Evolutionary conservation across 495 filamentous ascomycete genomes (phyloP).

Genomic region (Gamarada debralockiae): DNA sequence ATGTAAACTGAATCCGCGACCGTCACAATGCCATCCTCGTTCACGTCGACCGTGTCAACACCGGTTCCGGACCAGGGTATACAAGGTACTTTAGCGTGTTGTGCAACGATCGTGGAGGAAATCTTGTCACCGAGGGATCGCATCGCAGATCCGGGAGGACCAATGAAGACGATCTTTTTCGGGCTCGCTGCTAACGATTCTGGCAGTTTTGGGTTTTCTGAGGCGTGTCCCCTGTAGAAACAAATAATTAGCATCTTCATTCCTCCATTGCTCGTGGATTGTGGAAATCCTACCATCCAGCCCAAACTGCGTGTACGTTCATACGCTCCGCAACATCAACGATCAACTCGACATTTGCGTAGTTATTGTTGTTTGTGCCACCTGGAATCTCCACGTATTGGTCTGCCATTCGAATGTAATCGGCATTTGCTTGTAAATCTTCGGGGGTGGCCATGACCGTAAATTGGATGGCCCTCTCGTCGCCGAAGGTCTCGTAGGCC

Average conservation of each 20-base stretch:
- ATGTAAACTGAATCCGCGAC: conserved; percentile 83
- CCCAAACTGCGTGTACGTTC: conserved; percentile 98
- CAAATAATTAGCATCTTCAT: conserved; percentile 9
- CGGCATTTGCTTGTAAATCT: conserved; percentile 94
- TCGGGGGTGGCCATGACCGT: conserved; percentile 99
- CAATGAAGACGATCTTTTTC: conserved; percentile 98
- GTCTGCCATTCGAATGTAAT: conserved; percentile 99
- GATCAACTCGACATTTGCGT: conserved; percentile 98
- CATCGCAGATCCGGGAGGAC: conserved; percentile 96
- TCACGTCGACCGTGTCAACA: conserved; percentile 75
- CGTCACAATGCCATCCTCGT: conserved; percentile 83
- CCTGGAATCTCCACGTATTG: conserved; percentile 99
- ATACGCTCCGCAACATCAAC: conserved; percentile 99
- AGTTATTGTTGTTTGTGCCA: conserved; percentile 99
- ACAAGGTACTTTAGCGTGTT: conserved; percentile 94
- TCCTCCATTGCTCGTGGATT: background rate
- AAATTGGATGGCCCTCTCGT: conserved; percentile 97
- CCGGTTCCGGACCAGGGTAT: conserved; percentile 98
- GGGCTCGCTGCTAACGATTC: conserved; percentile 93
- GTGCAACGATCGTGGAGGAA: conserved; percentile 97
- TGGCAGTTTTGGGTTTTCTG: conserved; percentile 96
- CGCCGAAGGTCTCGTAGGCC: conserved; percentile 99
- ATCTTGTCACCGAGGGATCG: conserved; percentile 99
- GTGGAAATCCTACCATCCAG: conserved; percentile 72
- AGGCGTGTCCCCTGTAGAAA: conserved; percentile 89